Evolutionary conservation across 805 yeast species (phyloP).

Genomic region (Cyberlindnera xylosilytica): DNA sequence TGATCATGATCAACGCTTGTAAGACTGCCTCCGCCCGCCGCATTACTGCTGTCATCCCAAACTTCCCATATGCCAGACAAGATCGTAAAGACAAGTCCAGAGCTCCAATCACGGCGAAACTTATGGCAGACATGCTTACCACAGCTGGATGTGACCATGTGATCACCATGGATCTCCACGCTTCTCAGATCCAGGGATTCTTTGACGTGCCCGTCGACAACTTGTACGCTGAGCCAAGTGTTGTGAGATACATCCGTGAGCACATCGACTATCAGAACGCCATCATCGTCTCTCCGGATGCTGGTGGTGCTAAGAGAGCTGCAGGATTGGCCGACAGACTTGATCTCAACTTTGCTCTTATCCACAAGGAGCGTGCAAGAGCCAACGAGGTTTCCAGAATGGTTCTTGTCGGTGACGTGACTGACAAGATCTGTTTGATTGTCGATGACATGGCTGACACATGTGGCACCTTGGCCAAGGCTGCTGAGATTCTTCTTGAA

Average conservation of each 20-base stretch:
- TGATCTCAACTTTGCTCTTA: conserved; percentile 78
- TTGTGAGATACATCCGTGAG: conserved; percentile 69
- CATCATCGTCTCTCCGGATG: conserved; percentile 83
- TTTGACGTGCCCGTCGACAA: conserved; percentile 83
- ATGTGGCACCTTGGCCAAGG: conserved; percentile 82
- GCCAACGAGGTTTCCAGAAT: conserved; percentile 82
- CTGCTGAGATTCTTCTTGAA: conserved; percentile 69
- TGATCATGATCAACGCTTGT: conserved; percentile 80
- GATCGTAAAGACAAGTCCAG: conserved; percentile 82
- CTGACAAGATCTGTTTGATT: conserved; percentile 69
- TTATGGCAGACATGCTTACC: conserved; percentile 77
- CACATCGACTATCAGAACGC: conserved; percentile 54
- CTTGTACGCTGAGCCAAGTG: conserved; percentile 80
- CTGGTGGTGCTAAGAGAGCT: conserved; percentile 90
- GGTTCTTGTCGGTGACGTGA: conserved; percentile 85
- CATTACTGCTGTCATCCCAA: conserved; percentile 79
- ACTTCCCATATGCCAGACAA: conserved; percentile 86
- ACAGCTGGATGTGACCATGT: conserved; percentile 87
- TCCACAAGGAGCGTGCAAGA: conserved; percentile 79
- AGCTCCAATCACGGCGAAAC: conserved; percentile 83
- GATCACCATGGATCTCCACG: conserved; percentile 84
- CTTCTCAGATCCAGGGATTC: conserved; percentile 87
- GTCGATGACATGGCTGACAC: conserved; percentile 92
- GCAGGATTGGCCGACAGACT: conserved; percentile 78
- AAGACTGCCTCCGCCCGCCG: conserved; percentile 80